Evolutionary conservation across 2,329 filamentous ascomycete genomes (phyloP).

Genomic region (Hypoxylon sp.): DNA sequence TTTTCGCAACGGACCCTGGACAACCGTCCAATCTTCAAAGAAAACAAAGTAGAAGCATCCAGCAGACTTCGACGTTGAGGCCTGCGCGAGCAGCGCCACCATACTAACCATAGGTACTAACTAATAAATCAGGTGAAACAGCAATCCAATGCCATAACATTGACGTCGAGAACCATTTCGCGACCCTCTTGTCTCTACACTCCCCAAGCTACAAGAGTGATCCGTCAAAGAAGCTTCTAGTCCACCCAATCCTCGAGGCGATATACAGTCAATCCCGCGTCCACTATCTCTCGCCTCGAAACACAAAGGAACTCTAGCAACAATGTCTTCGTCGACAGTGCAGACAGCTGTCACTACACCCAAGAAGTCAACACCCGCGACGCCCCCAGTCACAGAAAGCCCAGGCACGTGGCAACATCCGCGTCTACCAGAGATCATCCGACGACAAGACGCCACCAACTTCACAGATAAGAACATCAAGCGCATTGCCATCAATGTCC

Average conservation of each 20-base stretch:
- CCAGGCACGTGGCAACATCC: slow-evolving; percentile 94
- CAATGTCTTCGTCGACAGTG: slow-evolving; percentile 52
- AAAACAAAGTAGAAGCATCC: slow-evolving; percentile 42
- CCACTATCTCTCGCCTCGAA: slow-evolving; percentile 11
- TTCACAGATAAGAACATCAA: slow-evolving; percentile 84
- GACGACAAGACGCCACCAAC: slow-evolving; percentile 80
- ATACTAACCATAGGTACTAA: slow-evolving; percentile 43
- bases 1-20: slow-evolving; percentile 35
- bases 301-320: slow-evolving; percentile 10
- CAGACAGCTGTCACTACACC: slow-evolving; percentile 59
- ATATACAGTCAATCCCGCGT: slow-evolving; percentile 5
- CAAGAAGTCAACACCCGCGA: slow-evolving; percentile 47
- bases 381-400: slow-evolving; percentile 60
- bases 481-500: slow-evolving; percentile 76
- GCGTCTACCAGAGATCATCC: slow-evolving; percentile 85
- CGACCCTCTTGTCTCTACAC: slow-evolving; percentile 1
- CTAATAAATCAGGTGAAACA: slow-evolving; percentile 32
- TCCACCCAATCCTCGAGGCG: slow-evolving; percentile 15
- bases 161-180: slow-evolving; percentile 12
- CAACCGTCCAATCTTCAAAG: slow-evolving; percentile 31
- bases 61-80: slow-evolving; percentile 35
- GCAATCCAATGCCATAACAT: slow-evolving; percentile 17
- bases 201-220: slow-evolving; percentile 17
- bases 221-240: slow-evolving; percentile 21
- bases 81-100: slow-evolving; percentile 38